Base-by-base conservation (phyloP, 1,139 yeast genomes). In the Candida sanyaensis region DNA sequence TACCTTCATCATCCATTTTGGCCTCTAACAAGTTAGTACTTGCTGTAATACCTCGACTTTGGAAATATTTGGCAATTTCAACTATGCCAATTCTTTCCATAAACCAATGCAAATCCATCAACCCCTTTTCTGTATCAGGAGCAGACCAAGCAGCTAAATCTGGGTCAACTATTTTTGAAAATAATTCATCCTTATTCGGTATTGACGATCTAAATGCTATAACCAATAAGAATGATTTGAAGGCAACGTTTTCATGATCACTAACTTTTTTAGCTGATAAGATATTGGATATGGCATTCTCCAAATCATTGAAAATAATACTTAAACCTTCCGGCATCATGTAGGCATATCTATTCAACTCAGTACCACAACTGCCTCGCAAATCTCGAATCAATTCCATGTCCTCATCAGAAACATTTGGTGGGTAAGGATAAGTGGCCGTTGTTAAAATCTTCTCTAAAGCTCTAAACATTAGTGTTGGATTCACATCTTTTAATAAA, bases 21-120 rank as follows among this genome's bases (percentile, higher is more conserved):
- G 95, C 87, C 44, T 83, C 80, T 45, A 92, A 66, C 47, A 95
- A 69, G 63, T 92, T 84, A 1, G 96, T 86, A 27, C 76, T 69
- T 2, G 92, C 90, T 1, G 88, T 79, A 28, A 92, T 93, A 6
- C 89, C 90, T 55, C 98, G 77, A 12, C 82, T 79, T 55, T 86
- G 85, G 67, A 95, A 92, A 62, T 95, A 95, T 48, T 88, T 87
- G 0, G 97, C 96, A 60, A 95, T 93, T 63, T 84, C 84, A 3
- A 91, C 98, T 46, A 95, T 89, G 3, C 99, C 99, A 48, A 95
- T 79, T 58, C 98, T 80, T 66, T 92, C 98, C 97, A 93, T 92
- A 59, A 95, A 95, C 97, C 98, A 92, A 55, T 90, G 96, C 45
- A 95, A 74, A 60, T 93, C 96, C 64, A 85, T 75, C 36, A 93